A percentile compares a stretch with the other conserved stretches of the same genome.
phyloP scores from a whole-genome alignment of 108 stramenopile genomes.

The Cylindrotheca closterium region DNA sequence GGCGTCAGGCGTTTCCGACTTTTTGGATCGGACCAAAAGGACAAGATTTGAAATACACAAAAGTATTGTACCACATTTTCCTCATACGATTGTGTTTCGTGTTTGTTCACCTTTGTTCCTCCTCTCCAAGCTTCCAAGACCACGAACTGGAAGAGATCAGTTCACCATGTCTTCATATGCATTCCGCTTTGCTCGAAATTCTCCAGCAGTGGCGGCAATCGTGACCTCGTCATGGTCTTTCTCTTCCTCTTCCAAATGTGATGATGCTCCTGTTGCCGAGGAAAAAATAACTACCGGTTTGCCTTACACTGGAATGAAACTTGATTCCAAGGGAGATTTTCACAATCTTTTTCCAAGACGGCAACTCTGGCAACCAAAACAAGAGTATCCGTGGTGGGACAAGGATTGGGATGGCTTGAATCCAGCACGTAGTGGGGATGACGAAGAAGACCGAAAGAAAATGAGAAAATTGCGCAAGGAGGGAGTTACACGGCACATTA shows the following conservation, averaged over 20 bases:
- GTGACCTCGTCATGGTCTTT: constrained; percentile 10
- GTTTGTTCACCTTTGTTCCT: too few relatives aligned
- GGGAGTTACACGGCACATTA: constrained; percentile 85
- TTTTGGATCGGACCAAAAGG: too few relatives aligned
- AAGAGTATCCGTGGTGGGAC: constrained; percentile 86
- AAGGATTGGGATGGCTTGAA: constrained; percentile 74
- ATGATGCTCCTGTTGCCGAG: background rate
- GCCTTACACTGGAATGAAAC: constrained; percentile 16
- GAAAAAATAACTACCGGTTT: background rate
- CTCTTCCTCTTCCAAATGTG: constrained; percentile 12
- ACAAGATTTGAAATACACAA: too few relatives aligned
- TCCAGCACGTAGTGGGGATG: constrained; percentile 37
- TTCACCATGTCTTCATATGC: constrained; percentile 12
- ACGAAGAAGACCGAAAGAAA: constrained; percentile 26
- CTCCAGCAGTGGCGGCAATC: constrained; percentile 25
- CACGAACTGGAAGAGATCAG: too few relatives aligned
- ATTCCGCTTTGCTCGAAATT: constrained; percentile 18
- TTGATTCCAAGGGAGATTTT: constrained; percentile 23
- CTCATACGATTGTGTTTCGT: too few relatives aligned
- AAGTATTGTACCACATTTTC: too few relatives aligned
- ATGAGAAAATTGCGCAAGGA: constrained; percentile 55
- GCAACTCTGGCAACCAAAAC: constrained; percentile 72
- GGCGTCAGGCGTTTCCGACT: too few relatives aligned
- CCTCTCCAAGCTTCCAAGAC: too few relatives aligned
- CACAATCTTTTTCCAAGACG: constrained; percentile 74